phyloP scores from a whole-genome alignment of 1,284 basidiomycete species.

The Lentinula novae-zelandiae region DNA sequence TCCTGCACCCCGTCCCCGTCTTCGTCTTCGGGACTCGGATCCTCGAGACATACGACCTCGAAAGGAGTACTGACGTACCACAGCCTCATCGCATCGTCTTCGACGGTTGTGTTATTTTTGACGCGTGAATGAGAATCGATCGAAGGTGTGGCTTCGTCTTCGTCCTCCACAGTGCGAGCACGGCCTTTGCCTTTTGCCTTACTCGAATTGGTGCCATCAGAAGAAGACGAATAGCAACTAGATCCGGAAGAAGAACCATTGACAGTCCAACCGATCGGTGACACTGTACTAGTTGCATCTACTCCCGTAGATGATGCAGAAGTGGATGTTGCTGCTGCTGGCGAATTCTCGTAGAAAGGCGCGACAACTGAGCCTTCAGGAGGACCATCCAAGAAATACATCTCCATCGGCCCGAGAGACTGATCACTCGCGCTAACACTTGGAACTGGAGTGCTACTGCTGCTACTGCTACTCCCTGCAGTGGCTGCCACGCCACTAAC shows the following conservation, averaged over 20 bases:
- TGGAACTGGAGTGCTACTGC: background rate
- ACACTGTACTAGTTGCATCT: background rate
- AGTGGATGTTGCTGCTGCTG: background rate
- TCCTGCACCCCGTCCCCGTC: constrained; percentile 30
- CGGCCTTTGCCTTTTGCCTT: constrained; percentile 6
- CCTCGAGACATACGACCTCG: constrained; percentile 63
- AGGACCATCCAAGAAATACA: constrained; percentile 12
- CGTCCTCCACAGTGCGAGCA: constrained; percentile 9
- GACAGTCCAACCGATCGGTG: background rate
- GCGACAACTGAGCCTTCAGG: constrained; percentile 12
- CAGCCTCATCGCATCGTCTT: constrained; percentile 47
- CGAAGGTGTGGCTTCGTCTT: constrained; percentile 13
- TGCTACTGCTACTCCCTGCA: background rate
- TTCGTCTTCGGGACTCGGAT: constrained; percentile 28
- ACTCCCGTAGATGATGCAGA: background rate
- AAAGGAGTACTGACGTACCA: constrained; percentile 71
- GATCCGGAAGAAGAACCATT: background rate
- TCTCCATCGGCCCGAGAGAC: constrained; percentile 3
- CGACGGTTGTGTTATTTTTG: constrained; percentile 29
- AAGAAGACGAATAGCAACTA: background rate
- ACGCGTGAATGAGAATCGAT: constrained; percentile 15
- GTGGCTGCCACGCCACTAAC: background rate
- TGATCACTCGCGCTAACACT: background rate
- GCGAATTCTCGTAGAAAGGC: background rate
- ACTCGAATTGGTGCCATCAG: background rate